phyloP scores from a whole-genome alignment of 345 rosid species.

The Salix brachista region DNA sequence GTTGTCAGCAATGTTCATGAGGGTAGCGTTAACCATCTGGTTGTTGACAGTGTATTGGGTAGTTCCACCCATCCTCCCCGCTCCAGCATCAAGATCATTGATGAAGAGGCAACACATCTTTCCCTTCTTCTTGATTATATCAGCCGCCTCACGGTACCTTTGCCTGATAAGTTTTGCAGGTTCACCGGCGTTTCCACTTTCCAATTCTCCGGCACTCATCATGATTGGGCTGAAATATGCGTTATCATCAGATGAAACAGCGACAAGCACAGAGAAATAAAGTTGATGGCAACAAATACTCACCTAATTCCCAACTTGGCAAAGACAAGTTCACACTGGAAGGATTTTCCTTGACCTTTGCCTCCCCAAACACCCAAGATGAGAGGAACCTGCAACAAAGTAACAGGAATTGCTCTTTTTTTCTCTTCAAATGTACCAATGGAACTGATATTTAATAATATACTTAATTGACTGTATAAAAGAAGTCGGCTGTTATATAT shows the following conservation, averaged over 20 bases:
- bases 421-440: not conserved
- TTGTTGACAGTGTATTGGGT: slow-evolving; percentile 97
- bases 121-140: slow-evolving; percentile 81
- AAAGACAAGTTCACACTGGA: slow-evolving; percentile 96
- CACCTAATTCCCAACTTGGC: slow-evolving; percentile 99
- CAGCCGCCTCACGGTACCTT: slow-evolving; percentile 98
- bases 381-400: slow-evolving; percentile 62
- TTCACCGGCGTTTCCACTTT: slow-evolving; percentile 96
- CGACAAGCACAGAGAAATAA: not conserved
- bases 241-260: not conserved
- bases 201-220: slow-evolving; percentile 99
- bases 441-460: not conserved
- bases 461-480: not conserved
- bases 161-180: slow-evolving; percentile 96
- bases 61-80: slow-evolving; percentile 93
- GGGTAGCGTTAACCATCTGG: slow-evolving; percentile 99
- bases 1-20: slow-evolving; percentile 98
- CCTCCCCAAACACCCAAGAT: slow-evolving; percentile 99
- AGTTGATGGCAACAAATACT: slow-evolving; percentile 21
- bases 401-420: not conserved
- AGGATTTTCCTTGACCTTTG: slow-evolving; percentile 98
- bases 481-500: not conserved
- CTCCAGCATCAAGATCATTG: slow-evolving; percentile 98
- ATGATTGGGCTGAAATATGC: slow-evolving; percentile 69
- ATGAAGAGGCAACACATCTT: slow-evolving; percentile 94